Evolutionary conservation across 352 stramenopile genomes (phyloP), one percentile per base, ranked within the genome.

Genomic region (Globisporangium camurandrum): DNA sequence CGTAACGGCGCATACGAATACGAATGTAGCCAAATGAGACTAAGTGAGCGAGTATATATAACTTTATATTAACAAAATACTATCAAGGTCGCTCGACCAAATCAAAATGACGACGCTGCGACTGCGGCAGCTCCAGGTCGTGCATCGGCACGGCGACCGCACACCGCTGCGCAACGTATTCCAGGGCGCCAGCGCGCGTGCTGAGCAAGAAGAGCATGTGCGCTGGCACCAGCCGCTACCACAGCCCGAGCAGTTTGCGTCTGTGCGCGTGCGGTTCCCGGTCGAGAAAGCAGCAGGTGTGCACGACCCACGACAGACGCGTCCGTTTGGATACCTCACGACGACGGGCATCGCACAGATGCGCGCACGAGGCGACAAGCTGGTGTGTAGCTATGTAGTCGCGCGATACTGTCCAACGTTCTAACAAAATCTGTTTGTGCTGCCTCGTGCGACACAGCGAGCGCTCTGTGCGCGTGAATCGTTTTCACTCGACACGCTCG

Each of bases 81-180:
- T n/a, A n/a, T n/a, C n/a, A n/a, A n/a, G n/a, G n/a, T n/a, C n/a
- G n/a, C n/a, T n/a, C 30, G 14, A 34, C 30, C 30, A 34, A 34
- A 7, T 8, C 1, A 41, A 19, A 23, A 41, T 41, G 36, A 39
- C n/a, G n/a, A n/a, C 9, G 33, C 46, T 84, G 49, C 65, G 64
- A 39, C 64, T 93, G 46, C 78, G 76, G 17, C 81, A 90, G 58
- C 54, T 93, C 54, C 81, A 93, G 52, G 62, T 93, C 45, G 57
- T 88, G 31, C 81, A 90, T 46, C 81, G 81, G 37, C 81, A 93
- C 54, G 81, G 81, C 12, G 81, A 93, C 62, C 81, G 81, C 39
- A 87, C 74, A 44, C 81, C 81, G 34, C 63, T 93, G 49, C 54
- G 62, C 40, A 93, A 93, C 51, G 71, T 90, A 36, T 87, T 83